A percentile compares a stretch with the other conserved stretches of the same genome.
phyloP scores from a whole-genome alignment of 2,329 filamentous ascomycete genomes.

The Penicillium sp. region DNA sequence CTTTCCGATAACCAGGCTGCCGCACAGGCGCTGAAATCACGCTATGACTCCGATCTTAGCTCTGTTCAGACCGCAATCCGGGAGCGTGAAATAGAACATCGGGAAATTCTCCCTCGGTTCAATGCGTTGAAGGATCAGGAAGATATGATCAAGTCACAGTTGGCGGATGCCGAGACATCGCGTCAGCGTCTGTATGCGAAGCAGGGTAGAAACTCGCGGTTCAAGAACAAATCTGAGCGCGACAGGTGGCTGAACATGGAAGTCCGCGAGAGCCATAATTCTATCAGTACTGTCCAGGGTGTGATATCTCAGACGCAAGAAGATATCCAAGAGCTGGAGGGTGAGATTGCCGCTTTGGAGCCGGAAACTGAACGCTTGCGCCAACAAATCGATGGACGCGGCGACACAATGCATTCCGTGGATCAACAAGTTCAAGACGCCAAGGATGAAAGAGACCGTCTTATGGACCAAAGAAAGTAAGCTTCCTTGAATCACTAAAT shows the following conservation, averaged over 20 bases:
- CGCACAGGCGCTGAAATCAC: conserved; percentile 68
- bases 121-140: conserved; percentile 72
- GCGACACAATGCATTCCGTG: conserved; percentile 68
- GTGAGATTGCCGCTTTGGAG: conserved; percentile 69
- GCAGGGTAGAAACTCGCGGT: conserved; percentile 83
- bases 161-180: conserved; percentile 72
- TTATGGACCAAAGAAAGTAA: conserved; percentile 79
- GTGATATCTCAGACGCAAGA: conserved; percentile 82
- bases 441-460: conserved; percentile 71
- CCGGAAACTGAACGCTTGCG: conserved; percentile 68
- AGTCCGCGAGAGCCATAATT: conserved; percentile 74
- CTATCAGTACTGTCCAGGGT: conserved; percentile 75
- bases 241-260: conserved; percentile 79
- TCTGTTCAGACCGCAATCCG: conserved; percentile 72
- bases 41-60: conserved; percentile 69
- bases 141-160: conserved; percentile 63
- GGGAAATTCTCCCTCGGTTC: conserved; percentile 72
- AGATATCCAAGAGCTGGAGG: conserved; percentile 70
- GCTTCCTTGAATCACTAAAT: conserved; percentile 11
- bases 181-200: conserved; percentile 84
- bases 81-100: conserved; percentile 72
- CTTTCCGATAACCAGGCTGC: conserved; percentile 79
- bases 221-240: conserved; percentile 82
- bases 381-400: conserved; percentile 73
- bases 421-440: conserved; percentile 72